These are phyloP conservation scores for Fraxinus excelsior DNA, from an alignment of 257 asterid genomes.

Conservation along the genomic window DNA sequence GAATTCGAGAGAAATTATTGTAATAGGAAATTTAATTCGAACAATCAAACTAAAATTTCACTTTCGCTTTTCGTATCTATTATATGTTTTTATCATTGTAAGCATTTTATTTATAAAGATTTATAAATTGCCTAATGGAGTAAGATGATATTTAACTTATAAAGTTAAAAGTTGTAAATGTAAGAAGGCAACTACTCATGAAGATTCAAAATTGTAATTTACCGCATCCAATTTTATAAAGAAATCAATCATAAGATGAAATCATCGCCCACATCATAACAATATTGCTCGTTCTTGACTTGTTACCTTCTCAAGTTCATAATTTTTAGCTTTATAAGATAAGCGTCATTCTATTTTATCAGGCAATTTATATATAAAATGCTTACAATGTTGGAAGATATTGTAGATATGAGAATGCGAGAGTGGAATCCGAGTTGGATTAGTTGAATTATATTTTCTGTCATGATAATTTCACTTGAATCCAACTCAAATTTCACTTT, in stretches of 20 bases:
- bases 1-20: neutral
- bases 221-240: neutral
- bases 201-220: neutral
- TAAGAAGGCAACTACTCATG: neutral
- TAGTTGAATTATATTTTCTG: neutral
- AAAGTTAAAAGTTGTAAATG: neutral
- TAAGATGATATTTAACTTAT: neutral
- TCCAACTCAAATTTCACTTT: neutral
- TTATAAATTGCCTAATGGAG: neutral
- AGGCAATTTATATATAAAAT: neutral
- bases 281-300: neutral
- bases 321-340: neutral
- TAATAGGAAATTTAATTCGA: neutral
- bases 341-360: neutral
- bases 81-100: neutral
- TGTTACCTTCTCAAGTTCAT: neutral
- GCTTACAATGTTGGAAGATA: neutral
- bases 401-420: neutral
- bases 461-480: neutral
- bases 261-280: neutral
- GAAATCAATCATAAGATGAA: neutral
- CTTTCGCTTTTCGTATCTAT: neutral
- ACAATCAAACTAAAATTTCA: neutral
- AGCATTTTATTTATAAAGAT: neutral
- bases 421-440: neutral